These are phyloP conservation scores for Mucor lusitanicus DNA, from an alignment of 371 early-diverging fungal species.

Conservation along the genomic window DNA sequence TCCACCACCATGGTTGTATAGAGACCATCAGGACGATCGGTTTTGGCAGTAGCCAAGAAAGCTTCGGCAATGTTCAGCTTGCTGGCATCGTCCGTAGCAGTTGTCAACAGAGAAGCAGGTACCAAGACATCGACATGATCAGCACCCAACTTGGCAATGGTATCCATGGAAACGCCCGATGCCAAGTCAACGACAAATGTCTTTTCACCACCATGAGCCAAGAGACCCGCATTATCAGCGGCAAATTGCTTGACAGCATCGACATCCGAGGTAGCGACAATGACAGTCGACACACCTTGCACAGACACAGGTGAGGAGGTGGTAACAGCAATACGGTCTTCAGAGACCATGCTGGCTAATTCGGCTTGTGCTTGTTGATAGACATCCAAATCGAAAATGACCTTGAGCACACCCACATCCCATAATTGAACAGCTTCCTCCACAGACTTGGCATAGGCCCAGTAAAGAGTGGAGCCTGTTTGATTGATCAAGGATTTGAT, in stretches of 20 bases:
- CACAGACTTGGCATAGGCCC: conserved; percentile 49
- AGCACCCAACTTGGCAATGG: conserved; percentile 36
- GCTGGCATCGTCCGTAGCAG: conserved; percentile 18
- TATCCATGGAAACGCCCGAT: conserved; percentile 26
- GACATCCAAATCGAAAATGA: conserved; percentile 48
- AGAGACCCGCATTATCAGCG: conserved; percentile 24
- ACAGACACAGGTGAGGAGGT: not conserved
- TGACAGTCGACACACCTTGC: conserved; percentile 24
- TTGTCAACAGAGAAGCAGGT: conserved; percentile 36
- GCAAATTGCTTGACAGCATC: conserved; percentile 13
- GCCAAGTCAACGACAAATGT: conserved; percentile 43
- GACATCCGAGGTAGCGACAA: conserved; percentile 13
- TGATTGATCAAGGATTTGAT: conserved; percentile 40
- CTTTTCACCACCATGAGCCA: conserved; percentile 46
- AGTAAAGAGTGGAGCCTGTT: conserved; percentile 53
- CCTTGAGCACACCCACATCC: conserved; percentile 65
- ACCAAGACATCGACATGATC: conserved; percentile 46
- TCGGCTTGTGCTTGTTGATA: conserved; percentile 27
- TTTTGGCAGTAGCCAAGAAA: conserved; percentile 61
- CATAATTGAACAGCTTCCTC: conserved; percentile 59
- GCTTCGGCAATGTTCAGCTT: conserved; percentile 71
- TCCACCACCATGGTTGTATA: conserved; percentile 93
- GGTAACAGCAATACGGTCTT: conserved; percentile 49
- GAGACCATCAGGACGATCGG: conserved; percentile 91
- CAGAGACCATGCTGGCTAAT: conserved; percentile 31